A percentile compares a stretch with the other conserved stretches of the same genome.
Conservation (phyloP, 108 stramenopile species). For the Skeletonema marinoi region DNA sequence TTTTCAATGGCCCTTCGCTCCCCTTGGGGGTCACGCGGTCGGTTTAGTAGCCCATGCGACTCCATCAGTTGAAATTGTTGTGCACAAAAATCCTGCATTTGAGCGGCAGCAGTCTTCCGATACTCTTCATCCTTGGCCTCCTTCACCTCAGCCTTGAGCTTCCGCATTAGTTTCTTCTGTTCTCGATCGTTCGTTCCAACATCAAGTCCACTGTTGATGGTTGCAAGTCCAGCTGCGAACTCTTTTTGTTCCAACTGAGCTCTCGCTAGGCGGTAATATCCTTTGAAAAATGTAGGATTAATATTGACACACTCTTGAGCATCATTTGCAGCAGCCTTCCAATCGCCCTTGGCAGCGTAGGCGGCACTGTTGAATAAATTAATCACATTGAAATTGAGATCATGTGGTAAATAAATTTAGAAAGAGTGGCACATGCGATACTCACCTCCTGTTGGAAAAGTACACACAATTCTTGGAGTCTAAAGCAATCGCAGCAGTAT, state of each 20-base stretch:
- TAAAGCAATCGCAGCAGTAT: constrained; percentile 77
- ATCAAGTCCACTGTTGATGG: constrained; percentile 65
- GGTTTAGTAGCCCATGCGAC: no score
- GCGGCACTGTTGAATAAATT: constrained; percentile 54
- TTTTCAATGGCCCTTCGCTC: no score
- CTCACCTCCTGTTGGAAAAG: constrained; percentile 81
- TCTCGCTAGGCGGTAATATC: constrained; percentile 77
- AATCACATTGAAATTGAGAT: not conserved
- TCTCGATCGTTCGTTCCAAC: constrained; percentile 64
- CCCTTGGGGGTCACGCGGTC: no score
- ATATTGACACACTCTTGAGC: constrained; percentile 79
- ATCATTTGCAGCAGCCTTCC: constrained; percentile 57
- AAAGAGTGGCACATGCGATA: no score
- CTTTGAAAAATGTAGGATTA: constrained; percentile 78
- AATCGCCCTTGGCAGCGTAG: constrained; percentile 59
- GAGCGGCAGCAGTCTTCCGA: not conserved
- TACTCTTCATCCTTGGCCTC: constrained; percentile 4
- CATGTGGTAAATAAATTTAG: no score
- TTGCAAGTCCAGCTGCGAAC: constrained; percentile 58
- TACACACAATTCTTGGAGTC: constrained; percentile 78
- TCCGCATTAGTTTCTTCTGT: constrained; percentile 56
- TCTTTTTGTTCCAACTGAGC: constrained; percentile 66
- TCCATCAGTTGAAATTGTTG: no score
- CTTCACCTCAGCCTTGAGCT: constrained; percentile 39
- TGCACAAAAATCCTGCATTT: not conserved